These are phyloP conservation scores for Debaryomyces maramus DNA, from an alignment of 805 yeast species.

Conservation along the genomic window DNA sequence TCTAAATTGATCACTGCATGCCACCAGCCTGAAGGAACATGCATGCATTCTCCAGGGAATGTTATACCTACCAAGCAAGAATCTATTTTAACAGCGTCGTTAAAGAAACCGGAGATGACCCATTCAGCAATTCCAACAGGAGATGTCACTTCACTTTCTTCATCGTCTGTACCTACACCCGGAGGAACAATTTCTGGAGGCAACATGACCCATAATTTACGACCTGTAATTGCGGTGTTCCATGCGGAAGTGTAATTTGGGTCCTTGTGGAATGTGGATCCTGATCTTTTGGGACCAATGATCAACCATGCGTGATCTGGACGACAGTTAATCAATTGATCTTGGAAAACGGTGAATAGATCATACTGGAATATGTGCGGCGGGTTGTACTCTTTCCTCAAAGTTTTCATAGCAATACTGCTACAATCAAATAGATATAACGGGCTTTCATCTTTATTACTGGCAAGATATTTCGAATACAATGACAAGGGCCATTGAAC, in stretches of 20 bases:
- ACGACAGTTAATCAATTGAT: constrained; percentile 45
- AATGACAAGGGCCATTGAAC: constrained; percentile 72
- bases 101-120: constrained; percentile 79
- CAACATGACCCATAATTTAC: constrained; percentile 84
- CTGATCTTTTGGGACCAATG: constrained; percentile 77
- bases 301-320: constrained; percentile 95
- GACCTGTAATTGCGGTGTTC: constrained; percentile 76
- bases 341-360: constrained; percentile 55
- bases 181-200: constrained; percentile 80
- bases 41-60: constrained; percentile 78
- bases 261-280: constrained; percentile 90
- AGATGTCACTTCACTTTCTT: constrained; percentile 84
- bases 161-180: constrained; percentile 74
- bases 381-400: constrained; percentile 51
- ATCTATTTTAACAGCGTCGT: constrained; percentile 59
- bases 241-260: constrained; percentile 91
- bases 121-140: constrained; percentile 94
- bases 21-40: constrained; percentile 98
- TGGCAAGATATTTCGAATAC: constrained; percentile 59
- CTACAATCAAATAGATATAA: constrained; percentile 82
- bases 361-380: constrained; percentile 62
- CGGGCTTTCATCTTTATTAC: constrained; percentile 79
- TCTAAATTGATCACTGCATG: constrained; percentile 86
- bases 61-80: constrained; percentile 71
- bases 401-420: constrained; percentile 60